Base-by-base conservation (phyloP, 805 yeast genomes). In the Millerozyma miso region DNA sequence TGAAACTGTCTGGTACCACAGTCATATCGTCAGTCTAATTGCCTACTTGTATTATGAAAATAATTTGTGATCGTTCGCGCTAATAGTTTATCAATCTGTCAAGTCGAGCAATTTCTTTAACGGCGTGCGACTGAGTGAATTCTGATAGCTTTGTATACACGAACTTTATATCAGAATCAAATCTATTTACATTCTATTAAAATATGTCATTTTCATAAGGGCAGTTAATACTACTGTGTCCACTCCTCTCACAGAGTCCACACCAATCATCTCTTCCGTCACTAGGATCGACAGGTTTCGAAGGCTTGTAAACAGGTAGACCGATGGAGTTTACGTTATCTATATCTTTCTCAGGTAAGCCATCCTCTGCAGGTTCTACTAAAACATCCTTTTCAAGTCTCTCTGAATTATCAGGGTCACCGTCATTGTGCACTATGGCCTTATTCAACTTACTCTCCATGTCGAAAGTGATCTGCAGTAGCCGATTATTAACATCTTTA, bases 211-310 rank as follows among this genome's bases (percentile, higher is more conserved):
- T 77, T 51, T 83, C 95, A 58, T 79, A 88, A 0, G 97, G 97
- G 63, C 99, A 91, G 43, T 88, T 88, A 23, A 82, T 71, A 49
- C 93, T 85, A 38, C 81, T 83, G 58, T 91, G 99, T 0, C 98
- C 99, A 36, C 79, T 81, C 42, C 88, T 70, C 60, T 91, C 98
- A 65, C 99, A 91, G 41, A 88, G 69, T 0, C 95, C 96, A 66
- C 99, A 91, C 96, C 97, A 91, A 48, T 79, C 73, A 19, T 67
- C 67, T 35, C 90, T 73, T 1, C 96, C 96, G 2, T 79, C 80
- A 0, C 89, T 72, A 0, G 90, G 85, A 58, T 88, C 93, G 12
- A 63, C 56, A 16, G 63, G 60, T 1, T 52, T 58, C 3, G 67
- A 65, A 0, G 88, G 85, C 33, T 64, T 59, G 44, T 76, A 79